Evolutionary conservation across 2,329 filamentous ascomycete genomes (phyloP).

Genomic region (Lecanoromycetidae sp.): DNA sequence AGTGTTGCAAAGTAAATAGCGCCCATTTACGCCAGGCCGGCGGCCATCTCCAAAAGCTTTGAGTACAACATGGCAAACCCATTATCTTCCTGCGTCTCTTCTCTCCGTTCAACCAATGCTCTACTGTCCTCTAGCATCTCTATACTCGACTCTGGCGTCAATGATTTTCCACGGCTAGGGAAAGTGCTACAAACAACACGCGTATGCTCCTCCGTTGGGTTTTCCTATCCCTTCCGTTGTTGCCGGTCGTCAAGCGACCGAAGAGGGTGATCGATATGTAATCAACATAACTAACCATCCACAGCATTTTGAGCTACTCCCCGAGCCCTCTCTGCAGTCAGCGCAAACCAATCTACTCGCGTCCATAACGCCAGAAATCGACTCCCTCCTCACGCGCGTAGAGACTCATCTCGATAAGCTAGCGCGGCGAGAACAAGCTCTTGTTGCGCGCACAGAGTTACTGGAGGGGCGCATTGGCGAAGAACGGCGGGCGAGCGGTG

Average conservation of each 20-base stretch:
- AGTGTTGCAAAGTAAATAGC: too few relatives aligned
- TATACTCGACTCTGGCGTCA: constrained; percentile 50
- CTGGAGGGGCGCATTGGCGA: constrained; percentile 57
- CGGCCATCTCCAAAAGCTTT: too few relatives aligned
- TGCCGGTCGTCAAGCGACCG: neutral
- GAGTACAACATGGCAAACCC: constrained; percentile 23
- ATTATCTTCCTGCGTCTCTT: constrained; percentile 49
- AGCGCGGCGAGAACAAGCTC: constrained; percentile 66
- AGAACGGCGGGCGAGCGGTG: constrained; percentile 18
- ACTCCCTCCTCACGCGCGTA: constrained; percentile 66
- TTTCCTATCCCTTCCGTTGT: neutral
- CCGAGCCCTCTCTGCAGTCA: constrained; percentile 66
- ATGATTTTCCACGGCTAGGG: constrained; percentile 49
- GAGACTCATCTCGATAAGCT: constrained; percentile 72
- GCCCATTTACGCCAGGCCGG: too few relatives aligned
- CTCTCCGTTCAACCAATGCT: constrained; percentile 48
- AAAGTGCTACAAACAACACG: constrained; percentile 53
- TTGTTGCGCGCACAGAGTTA: constrained; percentile 71
- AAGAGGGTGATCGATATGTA: neutral
- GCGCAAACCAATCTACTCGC: constrained; percentile 76
- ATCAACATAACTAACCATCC: neutral
- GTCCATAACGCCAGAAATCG: constrained; percentile 79
- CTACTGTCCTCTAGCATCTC: constrained; percentile 51
- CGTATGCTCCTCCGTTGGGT: constrained; percentile 28
- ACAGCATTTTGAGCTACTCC: constrained; percentile 86